phyloP scores from a whole-genome alignment of 2,329 filamentous ascomycete species.

The Thielaviopsis populi region DNA sequence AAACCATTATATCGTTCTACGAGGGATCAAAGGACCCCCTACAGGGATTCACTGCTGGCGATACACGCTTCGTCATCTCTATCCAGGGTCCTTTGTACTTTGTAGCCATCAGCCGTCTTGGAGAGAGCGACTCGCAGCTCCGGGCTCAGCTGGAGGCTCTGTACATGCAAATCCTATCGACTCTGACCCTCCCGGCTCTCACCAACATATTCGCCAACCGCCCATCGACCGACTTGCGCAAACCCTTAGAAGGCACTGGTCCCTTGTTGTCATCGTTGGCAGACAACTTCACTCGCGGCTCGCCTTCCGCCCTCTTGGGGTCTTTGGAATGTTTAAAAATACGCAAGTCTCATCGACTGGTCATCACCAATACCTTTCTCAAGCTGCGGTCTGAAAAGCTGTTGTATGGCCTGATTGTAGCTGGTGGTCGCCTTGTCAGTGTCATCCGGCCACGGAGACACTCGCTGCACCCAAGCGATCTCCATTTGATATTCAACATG shows the following conservation, averaged over 20 bases:
- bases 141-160: conserved; percentile 78
- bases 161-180: conserved; percentile 97
- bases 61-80: conserved; percentile 69
- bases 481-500: conserved; percentile 98
- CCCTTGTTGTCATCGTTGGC: conserved; percentile 78
- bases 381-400: conserved; percentile 63
- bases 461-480: conserved; percentile 84
- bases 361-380: conserved; percentile 76
- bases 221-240: conserved; percentile 83
- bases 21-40: conserved; percentile 65
- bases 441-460: conserved; percentile 90
- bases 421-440: conserved; percentile 81
- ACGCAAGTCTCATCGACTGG: conserved; percentile 69
- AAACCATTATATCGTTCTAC: conserved; percentile 96
- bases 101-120: conserved; percentile 78
- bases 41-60: conserved; percentile 72
- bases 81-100: conserved; percentile 82
- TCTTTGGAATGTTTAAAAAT: conserved; percentile 88
- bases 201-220: conserved; percentile 76
- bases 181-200: conserved; percentile 74
- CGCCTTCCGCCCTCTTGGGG: conserved; percentile 72
- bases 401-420: conserved; percentile 85
- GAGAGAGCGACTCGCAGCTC: conserved; percentile 84
- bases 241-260: conserved; percentile 83
- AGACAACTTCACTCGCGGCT: conserved; percentile 87